phyloP scores from a whole-genome alignment of 495 filamentous ascomycete species.

The Xylaria telfairii region DNA sequence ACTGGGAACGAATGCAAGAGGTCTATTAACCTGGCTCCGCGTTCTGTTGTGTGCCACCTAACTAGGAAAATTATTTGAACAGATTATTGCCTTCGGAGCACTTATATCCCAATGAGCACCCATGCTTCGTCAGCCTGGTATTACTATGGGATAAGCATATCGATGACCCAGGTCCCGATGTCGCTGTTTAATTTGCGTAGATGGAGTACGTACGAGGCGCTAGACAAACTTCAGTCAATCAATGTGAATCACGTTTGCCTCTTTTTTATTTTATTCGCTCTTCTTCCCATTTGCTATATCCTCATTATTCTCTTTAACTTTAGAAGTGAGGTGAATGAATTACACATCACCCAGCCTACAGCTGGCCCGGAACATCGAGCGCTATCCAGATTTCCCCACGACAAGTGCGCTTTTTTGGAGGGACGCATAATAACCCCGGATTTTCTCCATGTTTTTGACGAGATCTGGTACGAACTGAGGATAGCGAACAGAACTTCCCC shows the following conservation, averaged over 20 bases:
- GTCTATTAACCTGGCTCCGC: not conserved
- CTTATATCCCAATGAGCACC: not conserved
- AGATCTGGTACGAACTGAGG: not conserved
- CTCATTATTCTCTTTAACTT: not conserved
- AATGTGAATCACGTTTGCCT: not conserved
- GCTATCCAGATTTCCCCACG: not conserved
- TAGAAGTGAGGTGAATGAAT: not conserved
- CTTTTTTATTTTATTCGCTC: not conserved
- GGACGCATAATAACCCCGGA: not conserved
- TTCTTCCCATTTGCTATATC: not conserved
- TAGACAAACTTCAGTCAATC: not conserved
- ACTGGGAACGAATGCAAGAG: constrained; percentile 3
- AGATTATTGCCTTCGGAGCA: not conserved
- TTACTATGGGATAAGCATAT: constrained; percentile 4
- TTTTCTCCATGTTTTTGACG: constrained; percentile 8
- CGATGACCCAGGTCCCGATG: not conserved
- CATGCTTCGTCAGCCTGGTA: constrained; percentile 12
- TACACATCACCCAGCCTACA: not conserved
- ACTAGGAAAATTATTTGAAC: not conserved
- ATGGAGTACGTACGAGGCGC: not conserved
- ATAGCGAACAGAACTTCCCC: not conserved
- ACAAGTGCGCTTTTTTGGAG: not conserved
- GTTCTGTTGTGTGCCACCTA: not conserved
- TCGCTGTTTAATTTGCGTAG: constrained; percentile 1
- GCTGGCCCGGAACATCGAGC: not conserved